These are phyloP conservation scores for Backusella luteola DNA, from an alignment of 192 early-diverging fungal genomes.

Conservation along the genomic window DNA sequence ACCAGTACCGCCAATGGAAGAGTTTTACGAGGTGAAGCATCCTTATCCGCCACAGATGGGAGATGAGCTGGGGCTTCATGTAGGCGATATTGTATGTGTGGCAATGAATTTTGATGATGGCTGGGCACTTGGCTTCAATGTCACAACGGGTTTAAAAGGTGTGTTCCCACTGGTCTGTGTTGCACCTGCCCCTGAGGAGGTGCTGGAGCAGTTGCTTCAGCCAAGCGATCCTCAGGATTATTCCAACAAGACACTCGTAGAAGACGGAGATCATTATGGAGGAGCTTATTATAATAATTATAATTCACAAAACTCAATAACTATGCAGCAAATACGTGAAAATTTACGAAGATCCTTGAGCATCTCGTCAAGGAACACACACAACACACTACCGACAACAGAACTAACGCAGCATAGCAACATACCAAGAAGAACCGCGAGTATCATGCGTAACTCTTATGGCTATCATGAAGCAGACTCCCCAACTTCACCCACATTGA, in stretches of 20 bases:
- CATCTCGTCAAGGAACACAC: neutral
- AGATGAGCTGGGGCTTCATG: conserved; percentile 75
- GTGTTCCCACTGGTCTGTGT: conserved; percentile 89
- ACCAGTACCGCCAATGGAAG: conserved; percentile 17
- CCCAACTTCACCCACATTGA: conserved; percentile 13
- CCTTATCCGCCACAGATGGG: conserved; percentile 70
- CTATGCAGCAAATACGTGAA: conserved; percentile 17
- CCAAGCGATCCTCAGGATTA: conserved; percentile 4
- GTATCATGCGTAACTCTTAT: conserved; percentile 13
- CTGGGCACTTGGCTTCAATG: conserved; percentile 85
- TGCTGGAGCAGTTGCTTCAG: conserved; percentile 32
- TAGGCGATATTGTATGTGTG: conserved; percentile 71
- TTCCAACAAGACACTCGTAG: conserved; percentile 9
- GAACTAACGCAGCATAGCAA: conserved; percentile 8
- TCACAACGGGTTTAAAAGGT: conserved; percentile 66
- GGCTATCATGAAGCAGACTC: conserved; percentile 12
- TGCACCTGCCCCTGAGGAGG: conserved; percentile 21
- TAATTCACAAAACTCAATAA: conserved; percentile 9
- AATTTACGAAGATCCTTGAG: conserved; percentile 10
- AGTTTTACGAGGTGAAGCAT: conserved; percentile 38
- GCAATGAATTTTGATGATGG: conserved; percentile 86
- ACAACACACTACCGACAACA: neutral
- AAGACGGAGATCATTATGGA: neutral
- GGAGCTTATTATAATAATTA: neutral
- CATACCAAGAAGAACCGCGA: conserved; percentile 19